A percentile compares a stretch with the other conserved stretches of the same genome.
Evolutionary conservation across 2,329 filamentous ascomycete genomes (phyloP).

Genomic region (Aspergillus carbonarius): DNA sequence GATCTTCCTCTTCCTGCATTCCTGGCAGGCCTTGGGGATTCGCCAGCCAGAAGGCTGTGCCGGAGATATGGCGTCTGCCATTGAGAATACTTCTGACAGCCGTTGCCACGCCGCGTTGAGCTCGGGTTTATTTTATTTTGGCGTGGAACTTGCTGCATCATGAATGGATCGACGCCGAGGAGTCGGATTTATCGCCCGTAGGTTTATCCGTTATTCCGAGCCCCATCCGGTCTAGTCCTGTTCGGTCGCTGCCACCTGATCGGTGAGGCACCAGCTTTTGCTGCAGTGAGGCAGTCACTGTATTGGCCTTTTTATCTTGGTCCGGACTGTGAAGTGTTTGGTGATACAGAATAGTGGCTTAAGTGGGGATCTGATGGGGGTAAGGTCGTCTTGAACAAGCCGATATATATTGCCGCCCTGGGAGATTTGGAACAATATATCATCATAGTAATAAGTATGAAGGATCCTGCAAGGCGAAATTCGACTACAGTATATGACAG

Average conservation of each 20-base stretch:
- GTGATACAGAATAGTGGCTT: no score
- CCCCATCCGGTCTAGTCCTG: background rate
- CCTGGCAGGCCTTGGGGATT: conserved; percentile 42
- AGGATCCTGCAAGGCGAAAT: no score
- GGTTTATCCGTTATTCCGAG: conserved; percentile 12
- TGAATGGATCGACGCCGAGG: background rate
- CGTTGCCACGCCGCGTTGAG: background rate
- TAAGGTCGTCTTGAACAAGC: no score
- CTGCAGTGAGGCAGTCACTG: no score
- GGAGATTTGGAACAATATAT: no score
- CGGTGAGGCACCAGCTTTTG: no score
- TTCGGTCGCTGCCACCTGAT: background rate
- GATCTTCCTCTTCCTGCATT: conserved; percentile 44
- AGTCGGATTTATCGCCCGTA: conserved; percentile 18
- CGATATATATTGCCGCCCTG: no score
- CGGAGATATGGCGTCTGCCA: conserved; percentile 26
- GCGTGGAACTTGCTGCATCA: background rate
- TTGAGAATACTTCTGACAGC: conserved; percentile 9
- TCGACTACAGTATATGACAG: no score
- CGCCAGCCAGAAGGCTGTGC: conserved; percentile 29
- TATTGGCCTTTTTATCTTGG: no score
- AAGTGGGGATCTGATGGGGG: no score
- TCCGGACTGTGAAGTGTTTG: no score
- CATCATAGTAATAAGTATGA: no score
- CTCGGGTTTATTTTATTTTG: background rate